Percentiles rank a stretch among this genome's conserved stretches.
phyloP scores from a whole-genome alignment of 2,329 filamentous ascomycete species.

The Scedosporium apiospermum region DNA sequence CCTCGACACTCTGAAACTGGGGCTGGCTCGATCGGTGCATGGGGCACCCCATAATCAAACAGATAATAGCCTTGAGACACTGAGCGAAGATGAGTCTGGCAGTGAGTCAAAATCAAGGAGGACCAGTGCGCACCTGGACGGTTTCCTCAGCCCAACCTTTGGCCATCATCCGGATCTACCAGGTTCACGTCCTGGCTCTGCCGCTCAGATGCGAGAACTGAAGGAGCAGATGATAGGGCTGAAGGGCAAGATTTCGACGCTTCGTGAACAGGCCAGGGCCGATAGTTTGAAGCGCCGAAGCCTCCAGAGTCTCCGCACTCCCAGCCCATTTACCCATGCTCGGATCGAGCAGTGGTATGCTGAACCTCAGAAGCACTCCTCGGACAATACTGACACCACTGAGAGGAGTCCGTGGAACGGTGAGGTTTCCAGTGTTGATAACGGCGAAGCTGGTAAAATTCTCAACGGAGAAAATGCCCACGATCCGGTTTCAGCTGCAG shows the following conservation, averaged over 20 bases:
- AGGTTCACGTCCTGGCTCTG: constrained; percentile 58
- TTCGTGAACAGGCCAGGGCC: constrained; percentile 69
- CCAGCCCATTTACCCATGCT: constrained; percentile 71
- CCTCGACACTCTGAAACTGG: constrained; percentile 25
- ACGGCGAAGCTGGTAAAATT: constrained; percentile 10
- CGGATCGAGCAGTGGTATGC: constrained; percentile 44
- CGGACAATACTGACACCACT: constrained; percentile 9
- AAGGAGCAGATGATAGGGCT: constrained; percentile 80
- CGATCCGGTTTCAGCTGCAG: constrained; percentile 12
- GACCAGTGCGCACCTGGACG: constrained; percentile 20
- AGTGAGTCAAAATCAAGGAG: constrained; percentile 18
- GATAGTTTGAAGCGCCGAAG: constrained; percentile 72
- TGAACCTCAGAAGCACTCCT: constrained; percentile 17
- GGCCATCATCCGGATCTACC: constrained; percentile 33
- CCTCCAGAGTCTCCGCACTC: constrained; percentile 62
- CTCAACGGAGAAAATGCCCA: neutral
- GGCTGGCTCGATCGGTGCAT: constrained; percentile 16
- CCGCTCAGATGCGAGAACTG: constrained; percentile 62
- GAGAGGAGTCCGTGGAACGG: constrained; percentile 19
- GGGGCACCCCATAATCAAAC: constrained; percentile 29
- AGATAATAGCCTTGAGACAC: constrained; percentile 38
- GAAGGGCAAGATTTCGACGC: constrained; percentile 71
- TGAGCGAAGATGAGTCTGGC: constrained; percentile 42
- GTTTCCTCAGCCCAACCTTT: constrained; percentile 35
- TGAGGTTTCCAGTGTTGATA: constrained; percentile 18